Base-by-base conservation (phyloP, 495 filamentous ascomycete species). In the Penicillium riverlandense region DNA sequence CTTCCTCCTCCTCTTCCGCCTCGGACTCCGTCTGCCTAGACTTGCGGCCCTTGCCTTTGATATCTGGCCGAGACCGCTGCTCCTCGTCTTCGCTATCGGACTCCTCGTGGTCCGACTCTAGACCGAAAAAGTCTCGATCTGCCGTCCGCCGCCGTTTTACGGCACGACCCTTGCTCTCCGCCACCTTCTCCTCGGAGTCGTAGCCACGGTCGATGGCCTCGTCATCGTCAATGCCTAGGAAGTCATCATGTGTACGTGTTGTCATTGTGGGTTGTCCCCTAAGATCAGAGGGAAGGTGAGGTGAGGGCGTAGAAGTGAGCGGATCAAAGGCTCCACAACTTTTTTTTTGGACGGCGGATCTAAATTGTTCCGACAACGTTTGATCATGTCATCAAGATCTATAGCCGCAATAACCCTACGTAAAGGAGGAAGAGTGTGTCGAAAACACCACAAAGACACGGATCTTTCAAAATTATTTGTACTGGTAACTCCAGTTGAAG, bases 201-300 rank as follows among this genome's bases (percentile, higher is more conserved):
- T 85, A 87, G 36, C 77, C 82, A 36, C 70, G 61, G 37, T 76
- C 69, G 37, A 57, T 63, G 30, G 72, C 74, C 38, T 83, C 78
- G 3, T 85, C 79, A 32, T 90, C 85, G 6, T 71, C 77, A 7
- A 74, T 75, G 40, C 90, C 87, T 13, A 95, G 75, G 50, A 83
- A 90, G 33, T 87, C 76, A 63, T 90, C 90, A 41, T 75, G 71
- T 40, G 84, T 88, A 49, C 80, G 77, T n/a, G 74, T 65, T 4
- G 80, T 49, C 85, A 89, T 90, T 38, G 40, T 54, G 46, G 32
- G 9, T 34, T 22, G 22, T 22, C 6, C 22, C 22, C 22, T 22
- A 6, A 22, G 4, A 22, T 22, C 4, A 22, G 4, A 22, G 22
- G 22, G 22, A 22, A 22, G 22, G 2, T 22, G 4, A 22, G 6